Evolutionary conservation across 2,329 filamentous ascomycete genomes (phyloP).

Genomic region (Verticillium dahliae): DNA sequence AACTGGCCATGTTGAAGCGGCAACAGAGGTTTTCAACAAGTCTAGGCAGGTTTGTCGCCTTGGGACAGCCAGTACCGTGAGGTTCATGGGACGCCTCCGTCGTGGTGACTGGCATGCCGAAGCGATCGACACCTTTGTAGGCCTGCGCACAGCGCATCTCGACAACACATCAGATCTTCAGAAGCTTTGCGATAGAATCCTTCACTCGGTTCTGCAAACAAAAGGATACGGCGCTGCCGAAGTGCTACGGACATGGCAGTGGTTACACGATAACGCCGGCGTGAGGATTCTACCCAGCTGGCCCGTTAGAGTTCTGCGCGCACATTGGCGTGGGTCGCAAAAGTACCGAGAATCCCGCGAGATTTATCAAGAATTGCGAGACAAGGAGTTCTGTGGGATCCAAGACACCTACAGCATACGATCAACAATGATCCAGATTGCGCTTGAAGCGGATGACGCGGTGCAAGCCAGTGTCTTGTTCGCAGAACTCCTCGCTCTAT

Average conservation of each 20-base stretch:
- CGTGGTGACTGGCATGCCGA: background rate
- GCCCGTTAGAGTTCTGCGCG: background rate
- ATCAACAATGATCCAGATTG: constrained; percentile 6
- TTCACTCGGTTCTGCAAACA: constrained; percentile 3
- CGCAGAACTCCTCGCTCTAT: background rate
- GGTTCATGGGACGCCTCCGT: constrained; percentile 5
- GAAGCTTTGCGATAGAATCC: background rate
- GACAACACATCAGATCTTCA: background rate
- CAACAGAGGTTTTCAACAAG: background rate
- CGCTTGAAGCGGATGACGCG: constrained; percentile 5
- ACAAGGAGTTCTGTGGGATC: constrained; percentile 5
- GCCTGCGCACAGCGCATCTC: background rate
- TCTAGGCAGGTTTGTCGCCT: background rate
- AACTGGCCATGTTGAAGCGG: background rate
- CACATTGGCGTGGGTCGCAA: constrained; percentile 1
- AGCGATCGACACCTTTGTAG: constrained; percentile 8
- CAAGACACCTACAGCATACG: constrained; percentile 2
- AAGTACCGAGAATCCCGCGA: constrained; percentile 1
- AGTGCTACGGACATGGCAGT: constrained; percentile 2
- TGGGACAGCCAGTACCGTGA: background rate
- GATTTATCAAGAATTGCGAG: constrained; percentile 2
- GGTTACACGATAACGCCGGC: constrained; percentile 1
- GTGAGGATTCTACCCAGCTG: background rate
- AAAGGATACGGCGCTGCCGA: constrained; percentile 4
- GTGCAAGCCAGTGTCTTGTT: constrained; percentile 1